A percentile compares a stretch with the other conserved stretches of the same genome.
Conservation (phyloP, 2,329 filamentous ascomycete genomes). For the Xylaria sp. region DNA sequence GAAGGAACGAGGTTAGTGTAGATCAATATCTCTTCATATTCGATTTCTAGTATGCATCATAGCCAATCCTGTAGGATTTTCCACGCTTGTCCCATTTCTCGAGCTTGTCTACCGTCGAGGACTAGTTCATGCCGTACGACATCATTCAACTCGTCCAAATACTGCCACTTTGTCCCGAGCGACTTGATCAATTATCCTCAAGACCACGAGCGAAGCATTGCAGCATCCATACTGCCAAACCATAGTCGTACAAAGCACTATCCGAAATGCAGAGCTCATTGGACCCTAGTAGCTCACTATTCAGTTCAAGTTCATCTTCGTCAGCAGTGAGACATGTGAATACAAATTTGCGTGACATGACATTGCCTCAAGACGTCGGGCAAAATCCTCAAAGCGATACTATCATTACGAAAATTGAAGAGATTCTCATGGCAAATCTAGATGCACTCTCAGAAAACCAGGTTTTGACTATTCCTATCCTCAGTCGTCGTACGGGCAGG, state of each 20-base stretch:
- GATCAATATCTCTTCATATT: background rate
- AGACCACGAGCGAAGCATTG: background rate
- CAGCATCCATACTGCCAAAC: background rate
- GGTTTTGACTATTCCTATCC: constrained; percentile 60
- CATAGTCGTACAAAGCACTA: background rate
- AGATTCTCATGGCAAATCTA: constrained; percentile 62
- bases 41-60: background rate
- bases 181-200: background rate
- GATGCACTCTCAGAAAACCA: constrained; percentile 59
- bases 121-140: background rate
- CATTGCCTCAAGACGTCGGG: constrained; percentile 9
- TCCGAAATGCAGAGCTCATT: constrained; percentile 18
- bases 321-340: constrained; percentile 16
- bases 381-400: constrained; percentile 20
- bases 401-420: constrained; percentile 60
- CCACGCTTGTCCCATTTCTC: background rate
- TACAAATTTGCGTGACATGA: background rate
- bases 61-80: background rate
- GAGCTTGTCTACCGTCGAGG: background rate
- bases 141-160: background rate
- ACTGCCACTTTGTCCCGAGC: background rate
- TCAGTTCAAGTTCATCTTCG: background rate
- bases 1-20: background rate
- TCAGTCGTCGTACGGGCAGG: constrained; percentile 49
- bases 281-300: background rate